Conservation (phyloP, 2,329 filamentous ascomycete species). For the Pseudogymnoascus sp. region DNA sequence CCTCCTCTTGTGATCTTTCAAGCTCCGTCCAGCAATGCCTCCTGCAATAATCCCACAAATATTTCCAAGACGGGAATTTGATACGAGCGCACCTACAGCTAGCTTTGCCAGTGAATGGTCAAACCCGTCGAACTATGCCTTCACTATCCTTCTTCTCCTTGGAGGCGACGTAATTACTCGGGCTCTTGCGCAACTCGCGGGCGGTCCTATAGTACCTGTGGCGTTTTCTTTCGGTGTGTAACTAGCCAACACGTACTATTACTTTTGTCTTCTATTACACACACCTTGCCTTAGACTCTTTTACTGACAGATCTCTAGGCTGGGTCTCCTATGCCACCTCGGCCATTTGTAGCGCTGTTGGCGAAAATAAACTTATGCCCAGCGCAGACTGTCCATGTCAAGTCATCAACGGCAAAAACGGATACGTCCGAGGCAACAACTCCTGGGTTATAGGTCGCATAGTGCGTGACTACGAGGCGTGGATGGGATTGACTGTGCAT, state of each 20-base stretch:
- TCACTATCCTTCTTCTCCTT: slow-evolving; percentile 29
- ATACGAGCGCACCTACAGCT: neutral
- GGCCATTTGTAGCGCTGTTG: slow-evolving; percentile 21
- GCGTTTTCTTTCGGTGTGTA: slow-evolving; percentile 25
- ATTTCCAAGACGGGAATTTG: neutral
- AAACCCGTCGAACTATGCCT: slow-evolving; percentile 20
- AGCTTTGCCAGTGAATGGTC: neutral
- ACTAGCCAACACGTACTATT: neutral
- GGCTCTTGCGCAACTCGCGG: slow-evolving; percentile 28
- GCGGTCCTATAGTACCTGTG: slow-evolving; percentile 24
- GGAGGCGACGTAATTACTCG: slow-evolving; percentile 29
- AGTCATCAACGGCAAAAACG: slow-evolving; percentile 31
- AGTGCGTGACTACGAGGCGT: slow-evolving; percentile 33
- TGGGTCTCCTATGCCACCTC: slow-evolving; percentile 24
- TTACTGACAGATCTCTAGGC: slow-evolving; percentile 14
- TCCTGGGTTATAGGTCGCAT: slow-evolving; percentile 37
- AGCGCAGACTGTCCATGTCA: slow-evolving; percentile 26
- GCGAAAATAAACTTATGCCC: slow-evolving; percentile 28
- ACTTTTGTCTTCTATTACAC: neutral
- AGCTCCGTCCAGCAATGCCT: neutral
- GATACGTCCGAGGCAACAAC: slow-evolving; percentile 32
- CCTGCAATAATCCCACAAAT: neutral
- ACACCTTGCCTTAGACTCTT: neutral
- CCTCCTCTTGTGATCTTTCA: neutral
- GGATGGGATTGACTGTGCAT: slow-evolving; percentile 19